phyloP scores from a whole-genome alignment of 139 green algal species.

The Penium margaritaceum region DNA sequence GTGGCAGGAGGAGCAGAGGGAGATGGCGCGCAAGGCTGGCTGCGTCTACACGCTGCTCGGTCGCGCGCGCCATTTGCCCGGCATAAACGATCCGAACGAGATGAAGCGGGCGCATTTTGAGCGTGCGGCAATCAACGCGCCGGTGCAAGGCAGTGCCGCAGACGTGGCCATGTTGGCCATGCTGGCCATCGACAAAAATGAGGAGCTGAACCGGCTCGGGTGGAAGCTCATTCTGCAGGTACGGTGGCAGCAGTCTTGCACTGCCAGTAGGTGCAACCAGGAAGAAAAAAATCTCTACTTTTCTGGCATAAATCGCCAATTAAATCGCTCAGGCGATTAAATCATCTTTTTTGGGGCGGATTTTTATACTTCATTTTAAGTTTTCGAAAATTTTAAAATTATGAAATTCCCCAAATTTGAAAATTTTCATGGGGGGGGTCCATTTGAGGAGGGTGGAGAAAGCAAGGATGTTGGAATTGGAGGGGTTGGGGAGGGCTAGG shows the following conservation, averaged over 20 bases:
- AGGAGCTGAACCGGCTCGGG: constrained; percentile 63
- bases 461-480: too few species aligned
- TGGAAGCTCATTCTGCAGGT: constrained; percentile 89
- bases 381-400: too few species aligned
- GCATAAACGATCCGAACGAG: constrained; percentile 43
- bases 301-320: too few species aligned
- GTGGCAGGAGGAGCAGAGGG: constrained; percentile 63
- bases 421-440: too few species aligned
- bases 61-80: constrained; percentile 68
- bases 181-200: constrained; percentile 68
- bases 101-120: constrained; percentile 46
- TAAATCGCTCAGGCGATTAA: too few species aligned
- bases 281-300: too few species aligned
- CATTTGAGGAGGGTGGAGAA: too few species aligned
- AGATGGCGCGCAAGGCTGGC: constrained; percentile 46
- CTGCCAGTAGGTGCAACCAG: constrained; percentile 9
- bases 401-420: too few species aligned
- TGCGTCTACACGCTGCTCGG: constrained; percentile 69
- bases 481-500: too few species aligned
- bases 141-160: constrained; percentile 78
- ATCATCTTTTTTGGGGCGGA: too few species aligned
- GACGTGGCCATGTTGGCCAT: constrained; percentile 90
- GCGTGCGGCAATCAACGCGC: constrained; percentile 94
- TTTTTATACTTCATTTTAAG: too few species aligned
- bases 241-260: not conserved